Conservation (phyloP, 2,329 filamentous ascomycete species). For the Colletotrichum ledebouriae region DNA sequence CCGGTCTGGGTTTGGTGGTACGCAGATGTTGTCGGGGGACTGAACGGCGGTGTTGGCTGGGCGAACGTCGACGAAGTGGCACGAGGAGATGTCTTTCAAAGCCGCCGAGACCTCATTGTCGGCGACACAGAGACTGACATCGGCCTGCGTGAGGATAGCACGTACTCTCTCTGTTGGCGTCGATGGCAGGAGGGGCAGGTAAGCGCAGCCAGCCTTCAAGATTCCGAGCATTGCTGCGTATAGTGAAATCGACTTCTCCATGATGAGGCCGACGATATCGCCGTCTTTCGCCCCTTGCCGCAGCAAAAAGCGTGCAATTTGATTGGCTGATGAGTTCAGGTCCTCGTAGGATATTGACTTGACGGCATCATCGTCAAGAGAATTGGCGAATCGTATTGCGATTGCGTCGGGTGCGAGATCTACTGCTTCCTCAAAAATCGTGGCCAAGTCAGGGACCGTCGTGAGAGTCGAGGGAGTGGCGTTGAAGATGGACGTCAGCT, state of each 20-base stretch:
- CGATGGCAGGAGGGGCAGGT: slow-evolving; percentile 83
- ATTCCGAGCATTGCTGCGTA: slow-evolving; percentile 82
- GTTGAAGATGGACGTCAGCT: slow-evolving; percentile 65
- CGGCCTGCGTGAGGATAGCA: slow-evolving; percentile 73
- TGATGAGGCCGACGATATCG: slow-evolving; percentile 77
- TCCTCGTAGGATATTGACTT: slow-evolving; percentile 71
- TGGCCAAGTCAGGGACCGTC: slow-evolving; percentile 60
- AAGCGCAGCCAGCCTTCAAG: slow-evolving; percentile 81
- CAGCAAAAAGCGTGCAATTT: slow-evolving; percentile 68
- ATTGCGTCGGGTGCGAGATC: slow-evolving; percentile 61
- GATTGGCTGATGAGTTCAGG: slow-evolving; percentile 71
- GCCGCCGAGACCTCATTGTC: slow-evolving; percentile 49
- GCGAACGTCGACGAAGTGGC: slow-evolving; percentile 53
- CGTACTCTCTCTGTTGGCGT: slow-evolving; percentile 73
- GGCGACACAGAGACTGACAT: slow-evolving; percentile 60
- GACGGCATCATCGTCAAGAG: slow-evolving; percentile 55
- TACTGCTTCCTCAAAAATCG: slow-evolving; percentile 68
- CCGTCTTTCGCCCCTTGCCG: slow-evolving; percentile 61
- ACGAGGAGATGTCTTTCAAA: slow-evolving; percentile 39
- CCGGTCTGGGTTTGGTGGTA: slow-evolving; percentile 59
- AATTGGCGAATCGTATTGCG: slow-evolving; percentile 75
- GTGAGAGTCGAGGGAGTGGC: slow-evolving; percentile 50
- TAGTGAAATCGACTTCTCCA: slow-evolving; percentile 81
- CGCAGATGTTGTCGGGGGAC: slow-evolving; percentile 53
- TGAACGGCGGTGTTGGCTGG: slow-evolving; percentile 47